Conservation (phyloP, 1,284 basidiomycete genomes). For the Ceratobasidium sp. region DNA sequence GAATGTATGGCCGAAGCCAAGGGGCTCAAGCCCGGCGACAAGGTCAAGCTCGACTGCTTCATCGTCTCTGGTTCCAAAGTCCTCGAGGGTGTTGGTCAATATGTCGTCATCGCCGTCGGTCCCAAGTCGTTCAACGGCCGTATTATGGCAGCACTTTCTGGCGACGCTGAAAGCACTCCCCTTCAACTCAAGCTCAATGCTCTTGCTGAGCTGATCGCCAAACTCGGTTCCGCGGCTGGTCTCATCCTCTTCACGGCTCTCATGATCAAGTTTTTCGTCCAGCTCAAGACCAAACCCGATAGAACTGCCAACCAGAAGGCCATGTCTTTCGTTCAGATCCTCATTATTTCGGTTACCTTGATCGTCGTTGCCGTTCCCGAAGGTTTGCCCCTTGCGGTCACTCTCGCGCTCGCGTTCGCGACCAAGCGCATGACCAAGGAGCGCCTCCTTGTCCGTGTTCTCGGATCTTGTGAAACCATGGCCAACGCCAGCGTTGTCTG, state of each 20-base stretch:
- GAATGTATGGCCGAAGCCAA: slow-evolving; percentile 65
- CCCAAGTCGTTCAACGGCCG: slow-evolving; percentile 92
- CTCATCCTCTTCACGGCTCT: slow-evolving; percentile 80
- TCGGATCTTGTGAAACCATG: slow-evolving; percentile 98
- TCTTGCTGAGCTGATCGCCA: slow-evolving; percentile 93
- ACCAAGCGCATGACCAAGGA: slow-evolving; percentile 96
- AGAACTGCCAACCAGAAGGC: slow-evolving; percentile 82
- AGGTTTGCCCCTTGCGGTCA: slow-evolving; percentile 94
- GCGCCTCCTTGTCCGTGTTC: slow-evolving; percentile 91
- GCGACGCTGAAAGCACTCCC: slow-evolving; percentile 84
- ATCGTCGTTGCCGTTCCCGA: slow-evolving; percentile 97
- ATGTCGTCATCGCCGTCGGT: slow-evolving; percentile 91
- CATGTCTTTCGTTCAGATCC: slow-evolving; percentile 88
- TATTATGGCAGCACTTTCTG: slow-evolving; percentile 90
- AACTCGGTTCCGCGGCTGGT: slow-evolving; percentile 83
- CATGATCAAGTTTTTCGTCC: slow-evolving; percentile 94
- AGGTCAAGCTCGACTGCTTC: slow-evolving; percentile 85
- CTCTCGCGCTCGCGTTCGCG: slow-evolving; percentile 93
- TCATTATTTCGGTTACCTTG: slow-evolving; percentile 93
- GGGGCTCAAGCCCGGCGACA: slow-evolving; percentile 49
- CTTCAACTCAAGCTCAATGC: slow-evolving; percentile 92
- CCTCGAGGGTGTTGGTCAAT: slow-evolving; percentile 90
- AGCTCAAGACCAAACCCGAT: slow-evolving; percentile 68
- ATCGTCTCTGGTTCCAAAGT: slow-evolving; percentile 93
- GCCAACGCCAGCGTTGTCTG: slow-evolving; percentile 95